Evolutionary conservation across 495 filamentous ascomycete genomes (phyloP), one percentile per base, ranked within the genome.

Genomic region (Aspergillus coremiiformis): DNA sequence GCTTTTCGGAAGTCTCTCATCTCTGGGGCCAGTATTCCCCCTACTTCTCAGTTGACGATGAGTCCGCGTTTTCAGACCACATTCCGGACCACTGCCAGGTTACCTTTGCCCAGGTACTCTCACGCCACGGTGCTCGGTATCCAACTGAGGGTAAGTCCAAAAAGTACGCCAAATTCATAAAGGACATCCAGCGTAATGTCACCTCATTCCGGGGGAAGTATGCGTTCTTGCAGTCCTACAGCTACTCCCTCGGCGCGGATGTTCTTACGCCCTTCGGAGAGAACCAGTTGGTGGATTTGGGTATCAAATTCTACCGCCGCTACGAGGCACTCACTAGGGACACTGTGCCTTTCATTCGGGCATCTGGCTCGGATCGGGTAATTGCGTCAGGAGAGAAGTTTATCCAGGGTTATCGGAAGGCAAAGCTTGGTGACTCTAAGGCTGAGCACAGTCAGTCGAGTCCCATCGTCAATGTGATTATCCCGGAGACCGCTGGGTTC

Each of bases 1-100:
- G 83, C 64, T 67, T 72, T 29, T 52, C 73, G 9, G 48, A 74
- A 14, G 71, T 84, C 39, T 79, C 87, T 4, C 88, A 86, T 53
- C 78, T 67, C 51, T 94, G 89, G 90, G 90, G 89, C 47, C 87
- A 90, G 60, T 93, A 95, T 66, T 87, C 87, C 19, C 88, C 90
- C 12, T 90, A 80, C 65, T 94, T 85, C 71, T 75, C 80, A 0
- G 81, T 90, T 2, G 55, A 57, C 1, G 52, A 61, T 1, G 77
- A 81, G 21, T 86, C 86, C 0, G 64, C 78, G 6, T 75, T 89
- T 37, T 70, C 78, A 4, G 53, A 73, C 1, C 64, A 69, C 0
- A 58, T 86, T 4, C 89, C 89, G 1, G 32, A 69, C 3, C 68
- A 69, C 22, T 95, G 90, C 71, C 65, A 78, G 41, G 62, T 92